Percentiles rank a stretch among this genome's conserved stretches.
phyloP scores from a whole-genome alignment of 163 green algal genomes.

The Trebouxiophyceae sp. region DNA sequence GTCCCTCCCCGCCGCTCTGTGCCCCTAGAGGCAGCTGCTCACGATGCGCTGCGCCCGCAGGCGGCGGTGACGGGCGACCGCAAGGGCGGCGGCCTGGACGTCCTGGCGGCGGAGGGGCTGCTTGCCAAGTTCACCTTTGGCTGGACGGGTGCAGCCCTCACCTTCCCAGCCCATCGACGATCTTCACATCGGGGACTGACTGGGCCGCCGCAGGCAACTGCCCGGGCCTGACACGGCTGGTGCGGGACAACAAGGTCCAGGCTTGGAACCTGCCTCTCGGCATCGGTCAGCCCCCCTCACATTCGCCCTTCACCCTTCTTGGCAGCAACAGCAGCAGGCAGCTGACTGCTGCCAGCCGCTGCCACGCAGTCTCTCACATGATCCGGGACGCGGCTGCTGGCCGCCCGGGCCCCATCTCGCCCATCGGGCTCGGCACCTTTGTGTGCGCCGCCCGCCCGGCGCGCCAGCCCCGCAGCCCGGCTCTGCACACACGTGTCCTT shows the following conservation, averaged over 20 bases:
- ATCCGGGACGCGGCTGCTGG: constrained; percentile 34
- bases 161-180: too few relatives aligned
- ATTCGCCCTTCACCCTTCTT: too few relatives aligned
- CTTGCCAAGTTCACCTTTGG: constrained; percentile 30
- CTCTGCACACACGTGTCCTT: too few relatives aligned
- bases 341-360: neutral
- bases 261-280: constrained; percentile 46
- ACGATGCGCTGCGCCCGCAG: constrained; percentile 12
- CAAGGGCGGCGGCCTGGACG: constrained; percentile 28
- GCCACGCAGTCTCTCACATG: constrained; percentile 35
- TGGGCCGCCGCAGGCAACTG: neutral
- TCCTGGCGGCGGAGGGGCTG: constrained; percentile 30
- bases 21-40: too few relatives aligned
- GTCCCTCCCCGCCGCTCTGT: neutral
- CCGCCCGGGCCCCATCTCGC: constrained; percentile 23
- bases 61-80: constrained; percentile 29
- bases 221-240: constrained; percentile 11
- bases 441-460: too few relatives aligned
- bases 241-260: constrained; percentile 21
- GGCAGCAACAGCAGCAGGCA: too few relatives aligned
- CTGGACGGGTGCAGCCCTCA: constrained; percentile 30
- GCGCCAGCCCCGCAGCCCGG: too few relatives aligned
- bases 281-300: too few relatives aligned
- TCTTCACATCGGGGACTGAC: too few relatives aligned
- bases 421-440: constrained; percentile 45